Percentiles rank a stretch among this genome's conserved stretches.
phyloP scores from a whole-genome alignment of 1,284 basidiomycete genomes.

The Pascua sp. region DNA sequence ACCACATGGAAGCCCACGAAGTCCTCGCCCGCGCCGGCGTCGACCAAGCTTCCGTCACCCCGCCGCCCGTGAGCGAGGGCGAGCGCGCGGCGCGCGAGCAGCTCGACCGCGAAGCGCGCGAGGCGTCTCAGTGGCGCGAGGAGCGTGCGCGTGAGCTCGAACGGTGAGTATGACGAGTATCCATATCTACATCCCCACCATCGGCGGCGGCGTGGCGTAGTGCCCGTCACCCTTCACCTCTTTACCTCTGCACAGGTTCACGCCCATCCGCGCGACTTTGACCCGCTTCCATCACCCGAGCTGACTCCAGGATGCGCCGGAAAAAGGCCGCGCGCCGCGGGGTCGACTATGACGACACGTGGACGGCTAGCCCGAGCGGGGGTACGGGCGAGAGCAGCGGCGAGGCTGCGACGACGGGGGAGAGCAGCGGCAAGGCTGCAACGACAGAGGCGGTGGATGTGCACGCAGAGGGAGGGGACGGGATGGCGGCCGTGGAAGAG shows the following conservation, averaged over 20 bases:
- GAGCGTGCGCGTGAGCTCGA: conserved; percentile 7
- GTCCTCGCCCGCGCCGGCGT: conserved; percentile 5
- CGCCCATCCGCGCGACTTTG: too few relatives aligned
- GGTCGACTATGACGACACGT: background rate
- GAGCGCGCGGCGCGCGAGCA: conserved; percentile 4
- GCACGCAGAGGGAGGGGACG: too few relatives aligned
- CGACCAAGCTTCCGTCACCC: background rate
- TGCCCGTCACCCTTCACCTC: too few relatives aligned
- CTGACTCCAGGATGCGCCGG: background rate
- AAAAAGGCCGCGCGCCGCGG: conserved; percentile 2
- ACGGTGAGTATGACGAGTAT: background rate
- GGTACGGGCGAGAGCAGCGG: too few relatives aligned
- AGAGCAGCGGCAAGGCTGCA: too few relatives aligned
- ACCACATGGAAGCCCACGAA: conserved; percentile 49
- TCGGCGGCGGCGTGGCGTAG: too few relatives aligned
- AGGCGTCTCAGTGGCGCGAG: background rate
- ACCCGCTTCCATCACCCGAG: too few relatives aligned
- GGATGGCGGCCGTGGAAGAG: too few relatives aligned
- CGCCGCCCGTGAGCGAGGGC: background rate
- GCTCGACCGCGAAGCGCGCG: background rate
- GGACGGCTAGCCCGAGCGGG: too few relatives aligned
- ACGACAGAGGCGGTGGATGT: too few relatives aligned
- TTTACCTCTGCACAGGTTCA: background rate
- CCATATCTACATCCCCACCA: too few relatives aligned
- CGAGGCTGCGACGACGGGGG: too few relatives aligned